phyloP scores from a whole-genome alignment of 495 filamentous ascomycete genomes.

The Trypethelium eluteriae region DNA sequence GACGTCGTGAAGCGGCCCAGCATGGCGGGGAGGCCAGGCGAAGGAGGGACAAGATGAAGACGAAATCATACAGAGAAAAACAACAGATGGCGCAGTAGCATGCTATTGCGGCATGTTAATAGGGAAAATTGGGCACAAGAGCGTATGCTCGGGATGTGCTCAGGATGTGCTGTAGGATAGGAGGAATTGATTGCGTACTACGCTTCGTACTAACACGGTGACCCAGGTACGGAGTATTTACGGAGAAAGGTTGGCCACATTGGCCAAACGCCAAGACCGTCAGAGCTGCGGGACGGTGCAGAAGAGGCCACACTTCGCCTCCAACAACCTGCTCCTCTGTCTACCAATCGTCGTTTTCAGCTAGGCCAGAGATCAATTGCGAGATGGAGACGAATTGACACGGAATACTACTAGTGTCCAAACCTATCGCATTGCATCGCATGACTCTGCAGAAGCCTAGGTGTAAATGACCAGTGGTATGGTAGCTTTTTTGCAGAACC shows the following conservation, averaged over 20 bases:
- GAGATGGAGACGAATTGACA: too few relatives aligned
- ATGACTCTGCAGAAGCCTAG: too few relatives aligned
- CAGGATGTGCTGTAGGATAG: neutral
- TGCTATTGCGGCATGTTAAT: conserved; percentile 1
- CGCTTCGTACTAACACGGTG: neutral
- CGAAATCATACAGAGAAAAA: neutral
- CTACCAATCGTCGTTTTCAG: too few relatives aligned
- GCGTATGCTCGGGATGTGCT: neutral
- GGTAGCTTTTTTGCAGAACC: too few relatives aligned
- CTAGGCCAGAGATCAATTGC: too few relatives aligned
- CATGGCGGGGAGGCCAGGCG: neutral
- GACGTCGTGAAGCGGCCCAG: conserved; percentile 13
- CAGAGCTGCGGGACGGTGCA: neutral
- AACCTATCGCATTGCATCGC: too few relatives aligned
- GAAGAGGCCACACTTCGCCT: neutral
- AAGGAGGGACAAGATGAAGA: neutral
- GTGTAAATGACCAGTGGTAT: too few relatives aligned
- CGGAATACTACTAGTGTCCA: too few relatives aligned
- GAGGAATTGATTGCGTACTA: neutral
- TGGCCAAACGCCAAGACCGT: neutral
- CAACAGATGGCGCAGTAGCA: neutral
- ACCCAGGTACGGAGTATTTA: neutral
- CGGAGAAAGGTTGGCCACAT: too few relatives aligned
- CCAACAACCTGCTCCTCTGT: neutral
- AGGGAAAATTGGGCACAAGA: neutral